Evolutionary conservation across 257 asterid species (phyloP), one percentile per base, ranked within the genome.

Genomic region (Oldenlandia corymbosa): DNA sequence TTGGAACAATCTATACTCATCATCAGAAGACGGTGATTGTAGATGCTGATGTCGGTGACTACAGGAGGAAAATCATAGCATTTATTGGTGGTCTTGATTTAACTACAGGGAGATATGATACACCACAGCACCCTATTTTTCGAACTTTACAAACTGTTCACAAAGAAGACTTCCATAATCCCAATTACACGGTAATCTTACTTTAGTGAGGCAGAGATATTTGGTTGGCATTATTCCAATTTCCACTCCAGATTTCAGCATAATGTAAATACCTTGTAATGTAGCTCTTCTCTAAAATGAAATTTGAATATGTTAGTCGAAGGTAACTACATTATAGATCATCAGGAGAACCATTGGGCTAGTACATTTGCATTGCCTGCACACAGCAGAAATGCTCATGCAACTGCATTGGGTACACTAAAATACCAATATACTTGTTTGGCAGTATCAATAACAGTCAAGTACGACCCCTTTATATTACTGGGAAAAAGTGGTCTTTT

Each of bases 61-160:
- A 49, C 53, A 77, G 75, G 78, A 76, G 97, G 71, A 88, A 82
- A 68, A 77, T 91, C 62, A 37, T 79, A 63, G 92, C 95, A 55
- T 91, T 88, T 69, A 78, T 91, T 57, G 98, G 98, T 48, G 98
- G 98, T 28, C 92, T 91, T 71, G 98, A 91, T 73, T 78, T 91
- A 31, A 84, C 95, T 82, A 85, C 72, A 46, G 98, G 98, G 62
- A 82, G 98, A 81, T 91, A 88, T 66, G 98, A 91, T 73, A 91
- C 92, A 34, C 94, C 88, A 47, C 55, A 81, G 4, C 98, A 88
- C 66, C 83, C 84, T 28, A 32, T 91, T 36, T 88, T 83, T 66
- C 76, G 78, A 73, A 83, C 95, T 3, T 70, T 91, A 75, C 43
- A 86, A 39, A 86, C 90, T 13, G 66, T 78, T 63, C 98, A 91